Conservation (phyloP, 2,329 filamentous ascomycete genomes). For the Cercospora sesami region DNA sequence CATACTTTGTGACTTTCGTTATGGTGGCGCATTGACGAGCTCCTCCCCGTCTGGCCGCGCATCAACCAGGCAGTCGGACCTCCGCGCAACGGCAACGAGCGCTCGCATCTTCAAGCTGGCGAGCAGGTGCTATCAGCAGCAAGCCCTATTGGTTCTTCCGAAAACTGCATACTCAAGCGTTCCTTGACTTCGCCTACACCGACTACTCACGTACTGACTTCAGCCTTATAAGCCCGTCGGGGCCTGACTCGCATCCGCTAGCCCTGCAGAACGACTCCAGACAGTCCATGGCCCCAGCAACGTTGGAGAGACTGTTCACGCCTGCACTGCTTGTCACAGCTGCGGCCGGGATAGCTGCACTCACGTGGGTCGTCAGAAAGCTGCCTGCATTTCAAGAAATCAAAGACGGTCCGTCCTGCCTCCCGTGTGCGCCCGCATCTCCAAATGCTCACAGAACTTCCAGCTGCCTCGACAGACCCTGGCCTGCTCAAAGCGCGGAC, state of each 20-base stretch:
- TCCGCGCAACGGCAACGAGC: neutral
- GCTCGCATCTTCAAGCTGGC: slow-evolving; percentile 1
- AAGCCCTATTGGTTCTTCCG: slow-evolving; percentile 7
- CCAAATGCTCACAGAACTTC: slow-evolving; percentile 11
- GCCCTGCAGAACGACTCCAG: neutral
- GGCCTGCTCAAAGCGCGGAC: slow-evolving; percentile 78
- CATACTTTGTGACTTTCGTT: neutral
- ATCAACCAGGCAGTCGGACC: neutral
- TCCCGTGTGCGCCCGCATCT: neutral
- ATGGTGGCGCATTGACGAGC: neutral
- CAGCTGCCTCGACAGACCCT: slow-evolving; percentile 61
- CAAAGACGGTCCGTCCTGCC: slow-evolving; percentile 16
- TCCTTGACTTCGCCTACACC: slow-evolving; percentile 7
- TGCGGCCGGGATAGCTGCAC: slow-evolving; percentile 7
- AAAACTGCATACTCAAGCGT: neutral
- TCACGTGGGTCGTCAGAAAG: slow-evolving; percentile 9
- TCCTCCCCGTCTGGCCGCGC: neutral
- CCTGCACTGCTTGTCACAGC: slow-evolving; percentile 11
- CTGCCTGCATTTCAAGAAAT: slow-evolving; percentile 13
- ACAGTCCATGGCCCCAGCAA: slow-evolving; percentile 8
- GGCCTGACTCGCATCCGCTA: neutral
- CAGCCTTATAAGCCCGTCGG: slow-evolving; percentile 4
- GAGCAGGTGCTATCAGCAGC: slow-evolving; percentile 12
- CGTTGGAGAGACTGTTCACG: neutral
- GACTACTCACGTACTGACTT: neutral